Evolutionary conservation across 176 grass and related monocot species (phyloP).

Genomic region (Coix lacrymajobi): DNA sequence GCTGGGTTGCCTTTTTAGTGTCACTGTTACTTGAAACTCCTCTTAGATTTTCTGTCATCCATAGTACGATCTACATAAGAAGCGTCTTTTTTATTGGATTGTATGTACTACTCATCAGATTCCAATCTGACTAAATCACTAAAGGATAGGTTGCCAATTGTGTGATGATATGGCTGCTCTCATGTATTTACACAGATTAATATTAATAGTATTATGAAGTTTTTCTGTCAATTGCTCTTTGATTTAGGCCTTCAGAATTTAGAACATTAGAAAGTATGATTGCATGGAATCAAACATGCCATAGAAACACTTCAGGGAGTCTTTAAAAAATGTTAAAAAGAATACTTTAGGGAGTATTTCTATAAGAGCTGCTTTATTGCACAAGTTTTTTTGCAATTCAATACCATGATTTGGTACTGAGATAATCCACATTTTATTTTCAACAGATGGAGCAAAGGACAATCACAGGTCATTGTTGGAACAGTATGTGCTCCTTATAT

Average conservation of each 20-base stretch:
- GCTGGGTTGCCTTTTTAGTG: background rate
- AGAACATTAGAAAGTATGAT: background rate
- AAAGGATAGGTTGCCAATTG: too few species aligned
- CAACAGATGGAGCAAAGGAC: slow-evolving; percentile 85
- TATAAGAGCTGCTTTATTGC: background rate
- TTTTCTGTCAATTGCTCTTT: background rate
- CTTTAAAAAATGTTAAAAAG: background rate
- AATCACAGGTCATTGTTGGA: slow-evolving; percentile 92
- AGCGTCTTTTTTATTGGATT: background rate
- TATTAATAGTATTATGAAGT: background rate
- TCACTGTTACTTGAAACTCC: background rate
- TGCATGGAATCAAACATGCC: background rate
- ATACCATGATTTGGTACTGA: background rate
- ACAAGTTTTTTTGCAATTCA: background rate
- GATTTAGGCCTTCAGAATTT: background rate
- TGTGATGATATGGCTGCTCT: background rate
- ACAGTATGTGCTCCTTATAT: slow-evolving; percentile 40
- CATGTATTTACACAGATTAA: background rate
- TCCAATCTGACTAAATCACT: background rate
- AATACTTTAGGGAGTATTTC: background rate
- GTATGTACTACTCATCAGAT: background rate
- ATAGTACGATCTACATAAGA: background rate
- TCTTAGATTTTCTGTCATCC: background rate
- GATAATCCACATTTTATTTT: slow-evolving; percentile 17
- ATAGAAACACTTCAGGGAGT: background rate